phyloP scores from a whole-genome alignment of 345 rosid species.

The Eucalyptus regnans region DNA sequence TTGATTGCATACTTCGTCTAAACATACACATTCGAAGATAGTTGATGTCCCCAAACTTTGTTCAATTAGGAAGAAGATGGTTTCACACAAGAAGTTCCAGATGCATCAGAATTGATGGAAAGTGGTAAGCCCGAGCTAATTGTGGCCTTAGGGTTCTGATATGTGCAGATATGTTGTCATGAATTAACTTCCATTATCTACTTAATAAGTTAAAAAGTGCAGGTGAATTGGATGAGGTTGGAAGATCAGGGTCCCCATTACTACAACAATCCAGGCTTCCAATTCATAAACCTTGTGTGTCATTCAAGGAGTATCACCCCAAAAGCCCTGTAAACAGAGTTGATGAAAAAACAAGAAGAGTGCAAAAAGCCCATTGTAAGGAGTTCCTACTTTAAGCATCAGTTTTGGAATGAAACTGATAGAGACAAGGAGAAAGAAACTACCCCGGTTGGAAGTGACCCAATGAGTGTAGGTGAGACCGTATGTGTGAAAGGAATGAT shows the following conservation, averaged over 20 bases:
- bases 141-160: too few species aligned
- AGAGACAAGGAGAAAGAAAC: conserved; percentile 16
- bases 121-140: too few species aligned
- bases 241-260: not conserved
- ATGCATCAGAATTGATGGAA: too few species aligned
- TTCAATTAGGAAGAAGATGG: conserved; percentile 29
- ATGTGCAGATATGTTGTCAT: too few species aligned
- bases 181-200: too few species aligned
- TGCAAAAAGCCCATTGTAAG: conserved; percentile 33
- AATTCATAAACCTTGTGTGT: conserved; percentile 9
- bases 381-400: conserved; percentile 61
- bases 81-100: conserved; percentile 4
- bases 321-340: conserved; percentile 5
- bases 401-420: conserved; percentile 19
- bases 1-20: too few species aligned
- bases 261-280: conserved; percentile 7
- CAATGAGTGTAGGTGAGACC: not conserved
- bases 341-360: conserved; percentile 27
- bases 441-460: conserved; percentile 5
- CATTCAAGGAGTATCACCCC: conserved; percentile 8
- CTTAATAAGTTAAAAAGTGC: not conserved
- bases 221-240: conserved; percentile 2
- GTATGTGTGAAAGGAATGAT: conserved; percentile 5
- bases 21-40: too few species aligned
- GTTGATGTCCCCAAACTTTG: not conserved